Evolutionary conservation across 78 protist genomes (phyloP).

Genomic region (Dictyostelium citrinum): DNA sequence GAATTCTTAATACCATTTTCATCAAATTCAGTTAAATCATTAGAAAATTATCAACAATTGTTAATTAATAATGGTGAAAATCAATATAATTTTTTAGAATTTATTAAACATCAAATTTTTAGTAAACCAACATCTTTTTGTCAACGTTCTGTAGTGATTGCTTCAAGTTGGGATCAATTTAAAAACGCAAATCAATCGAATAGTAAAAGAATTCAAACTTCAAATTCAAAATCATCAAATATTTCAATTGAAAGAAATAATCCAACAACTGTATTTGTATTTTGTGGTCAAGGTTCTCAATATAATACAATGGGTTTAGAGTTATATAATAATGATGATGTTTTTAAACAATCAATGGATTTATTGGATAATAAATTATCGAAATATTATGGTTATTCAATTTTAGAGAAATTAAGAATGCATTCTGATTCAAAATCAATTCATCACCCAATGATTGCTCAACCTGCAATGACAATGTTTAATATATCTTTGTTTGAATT

Average conservation of each 20-base stretch:
- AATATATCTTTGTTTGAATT: background rate
- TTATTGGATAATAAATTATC: background rate
- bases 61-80: background rate
- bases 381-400: background rate
- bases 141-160: background rate
- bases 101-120: background rate
- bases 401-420: background rate
- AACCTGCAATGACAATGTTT: background rate
- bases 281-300: conserved; percentile 26
- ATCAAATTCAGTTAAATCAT: background rate
- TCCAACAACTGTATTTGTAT: background rate
- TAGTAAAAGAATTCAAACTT: background rate
- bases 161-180: background rate
- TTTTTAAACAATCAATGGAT: background rate
- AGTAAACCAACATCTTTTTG: background rate
- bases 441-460: background rate
- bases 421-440: background rate
- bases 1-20: background rate
- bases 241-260: background rate
- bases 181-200: background rate
- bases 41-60: background rate
- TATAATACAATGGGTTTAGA: background rate
- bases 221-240: background rate
- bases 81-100: background rate
- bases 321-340: background rate